Conservation (phyloP, 768 basidiomycete genomes). For the Serendipita sp. region DNA sequence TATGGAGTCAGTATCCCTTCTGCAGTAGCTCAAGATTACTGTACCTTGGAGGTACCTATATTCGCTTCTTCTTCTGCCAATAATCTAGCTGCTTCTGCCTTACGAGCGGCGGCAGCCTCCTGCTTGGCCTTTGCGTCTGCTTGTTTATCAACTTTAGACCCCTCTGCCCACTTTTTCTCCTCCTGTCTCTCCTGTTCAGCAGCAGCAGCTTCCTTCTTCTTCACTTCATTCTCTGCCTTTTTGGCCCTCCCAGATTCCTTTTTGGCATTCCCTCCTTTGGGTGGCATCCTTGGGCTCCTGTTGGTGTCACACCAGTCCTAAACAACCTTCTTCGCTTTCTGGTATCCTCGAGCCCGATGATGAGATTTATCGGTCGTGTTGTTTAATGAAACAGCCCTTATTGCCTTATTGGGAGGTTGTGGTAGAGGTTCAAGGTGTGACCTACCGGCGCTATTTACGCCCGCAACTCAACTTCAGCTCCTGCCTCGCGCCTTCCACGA, state of each 20-base stretch:
- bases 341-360: not conserved
- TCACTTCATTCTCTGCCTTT: slow-evolving; percentile 80
- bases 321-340: not conserved
- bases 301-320: not conserved
- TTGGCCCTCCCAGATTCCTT: slow-evolving; percentile 81
- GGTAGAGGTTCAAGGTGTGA: not conserved
- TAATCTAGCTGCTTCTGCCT: slow-evolving; percentile 70
- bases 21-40: no score
- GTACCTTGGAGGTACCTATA: not conserved
- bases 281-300: slow-evolving; percentile 43
- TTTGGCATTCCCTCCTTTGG: slow-evolving; percentile 80
- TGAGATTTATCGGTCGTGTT: not conserved
- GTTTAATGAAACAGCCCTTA: not conserved
- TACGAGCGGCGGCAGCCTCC: slow-evolving; percentile 68
- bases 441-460: not conserved
- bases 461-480: not conserved
- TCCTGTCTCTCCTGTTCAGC: slow-evolving; percentile 62
- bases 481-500: slow-evolving; percentile 1
- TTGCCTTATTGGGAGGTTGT: no score
- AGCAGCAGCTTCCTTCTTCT: slow-evolving; percentile 49
- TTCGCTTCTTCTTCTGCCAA: slow-evolving; percentile 78
- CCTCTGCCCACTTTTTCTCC: slow-evolving; percentile 49
- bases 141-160: slow-evolving; percentile 47
- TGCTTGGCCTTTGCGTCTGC: slow-evolving; percentile 27
- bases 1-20: not conserved